Evolutionary conservation across 2,329 filamentous ascomycete genomes (phyloP).

Genomic region (Juglanconis sp.): DNA sequence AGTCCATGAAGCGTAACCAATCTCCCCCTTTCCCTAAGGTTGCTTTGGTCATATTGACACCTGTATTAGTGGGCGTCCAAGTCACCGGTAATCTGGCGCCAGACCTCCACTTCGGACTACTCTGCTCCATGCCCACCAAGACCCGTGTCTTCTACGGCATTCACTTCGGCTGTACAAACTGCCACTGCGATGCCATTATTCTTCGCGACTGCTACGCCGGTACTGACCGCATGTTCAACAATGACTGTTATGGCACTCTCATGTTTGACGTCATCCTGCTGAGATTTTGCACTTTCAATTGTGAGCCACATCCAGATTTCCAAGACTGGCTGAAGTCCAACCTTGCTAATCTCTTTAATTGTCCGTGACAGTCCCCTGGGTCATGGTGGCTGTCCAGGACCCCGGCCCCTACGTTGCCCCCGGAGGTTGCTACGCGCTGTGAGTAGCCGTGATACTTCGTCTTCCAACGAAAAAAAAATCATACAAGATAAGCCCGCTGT

Average conservation of each 20-base stretch:
- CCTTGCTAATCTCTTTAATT: too few species aligned
- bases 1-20: not conserved
- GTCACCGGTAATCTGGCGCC: not conserved
- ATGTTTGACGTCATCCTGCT: constrained; percentile 8
- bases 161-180: not conserved
- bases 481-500: not conserved
- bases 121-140: not conserved
- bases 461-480: not conserved
- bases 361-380: not conserved
- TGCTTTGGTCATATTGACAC: too few species aligned
- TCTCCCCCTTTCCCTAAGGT: not conserved
- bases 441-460: not conserved
- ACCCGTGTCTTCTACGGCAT: constrained; percentile 1
- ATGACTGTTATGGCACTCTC: not conserved
- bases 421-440: not conserved
- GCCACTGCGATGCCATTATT: constrained; percentile 11
- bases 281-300: constrained; percentile 5
- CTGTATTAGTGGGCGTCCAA: not conserved
- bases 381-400: constrained; percentile 1
- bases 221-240: not conserved
- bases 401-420: not conserved
- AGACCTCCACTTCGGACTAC: not conserved
- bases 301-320: not conserved
- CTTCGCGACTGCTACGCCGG: constrained; percentile 3
- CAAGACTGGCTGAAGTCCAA: too few species aligned